Evolutionary conservation across 129 eudicot species (phyloP), one percentile per base, ranked within the genome.

Genomic region (Calendula officinalis): DNA sequence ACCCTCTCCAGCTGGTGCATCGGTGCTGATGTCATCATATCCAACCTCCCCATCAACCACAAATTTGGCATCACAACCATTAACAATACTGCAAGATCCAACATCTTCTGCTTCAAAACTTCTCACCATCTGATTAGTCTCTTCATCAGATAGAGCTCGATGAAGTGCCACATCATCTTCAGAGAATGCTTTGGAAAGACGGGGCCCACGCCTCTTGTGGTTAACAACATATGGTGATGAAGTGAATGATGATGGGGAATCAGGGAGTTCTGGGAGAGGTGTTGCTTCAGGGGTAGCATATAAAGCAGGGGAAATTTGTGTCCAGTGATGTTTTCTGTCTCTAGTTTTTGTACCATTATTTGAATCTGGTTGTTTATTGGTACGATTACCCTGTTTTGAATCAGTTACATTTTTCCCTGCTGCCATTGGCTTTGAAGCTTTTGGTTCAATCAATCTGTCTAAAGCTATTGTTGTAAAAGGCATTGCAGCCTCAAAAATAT

Each of bases 161-260:
- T 16, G 16, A 67, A 71, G 37, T 17, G 74, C 81, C 37, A 80
- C 73, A 62, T 76, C 81, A 37, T 83, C 84, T 60, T 80, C 86
- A 13, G 95, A 77, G 38, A 51, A 66, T 59, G 89, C 72, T 77
- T 88, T 81, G 39, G 79, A 67, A 49, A 91, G 87, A 1, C 96
- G 83, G 37, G 96, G 98, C 48, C 98, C 98, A 60, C 96, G 86
- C 36, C 98, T 62, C 84, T 91, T 91, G 83, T 91, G 98, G 65
- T 91, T 83, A 64, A 91, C 80, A 35, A 91, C 61, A 12, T 87
- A 91, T 17, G 98, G 98, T 2, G 98, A 91, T 3, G 85, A 81
- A 14, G 82, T 78, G 38, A 83, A 83, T 1, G 90, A 83, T 2
- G 91, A 68, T 15, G 96, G 89, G 7, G 85, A 59, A 82, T 85